phyloP scores from a whole-genome alignment of 345 rosid genomes.

The Arabidopsis thaliana region TAIR10.1 NC_003076.8:22036501-22037000 shows the following conservation, averaged over 20 bases:
- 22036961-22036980: slow-evolving; percentile 87
- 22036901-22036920: slow-evolving; percentile 70
- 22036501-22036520: slow-evolving; percentile 93
- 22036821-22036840: slow-evolving; percentile 71
- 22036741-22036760: slow-evolving; percentile 30
- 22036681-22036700: slow-evolving; percentile 57
- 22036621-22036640: slow-evolving; percentile 75
- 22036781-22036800: slow-evolving; percentile 58
- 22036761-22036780: slow-evolving; percentile 55
- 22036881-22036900: slow-evolving; percentile 50
- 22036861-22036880: slow-evolving; percentile 68
- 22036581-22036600: slow-evolving; percentile 33
- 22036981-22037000: slow-evolving; percentile 74
- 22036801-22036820: slow-evolving; percentile 86
- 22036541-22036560: background rate
- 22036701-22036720: slow-evolving; percentile 24
- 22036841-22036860: slow-evolving; percentile 55
- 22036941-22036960: slow-evolving; percentile 74
- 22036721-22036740: slow-evolving; percentile 26
- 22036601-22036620: slow-evolving; percentile 66
- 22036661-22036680: slow-evolving; percentile 57
- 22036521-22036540: slow-evolving; percentile 74
- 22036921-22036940: slow-evolving; percentile 88
- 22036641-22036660: slow-evolving; percentile 61
- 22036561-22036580: slow-evolving; percentile 1